Base-by-base conservation (phyloP, 257 asterid species). In the Eustoma russellianum region DNA sequence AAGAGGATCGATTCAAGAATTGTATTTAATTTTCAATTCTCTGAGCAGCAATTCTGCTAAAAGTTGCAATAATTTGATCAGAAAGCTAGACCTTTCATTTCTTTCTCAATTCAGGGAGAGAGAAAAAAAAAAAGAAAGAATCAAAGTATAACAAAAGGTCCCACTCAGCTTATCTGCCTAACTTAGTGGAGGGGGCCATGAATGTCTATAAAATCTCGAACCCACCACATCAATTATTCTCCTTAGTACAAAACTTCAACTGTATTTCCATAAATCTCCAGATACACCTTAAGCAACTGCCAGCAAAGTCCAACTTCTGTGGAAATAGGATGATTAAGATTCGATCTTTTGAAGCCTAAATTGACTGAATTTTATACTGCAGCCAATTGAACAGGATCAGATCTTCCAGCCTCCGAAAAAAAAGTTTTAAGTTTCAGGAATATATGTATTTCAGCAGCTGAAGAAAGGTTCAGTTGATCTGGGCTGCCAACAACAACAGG, bases 171-270 rank as follows among this genome's bases (percentile, higher is more conserved):
- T 79, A 75, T 71, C 86, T 65, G 83, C 80, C 78, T 44, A 78
- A 74, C 83, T 68, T 67, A 76, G 81, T 78, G 91, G 88, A 81
- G 86, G 87, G 94, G 92, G 72, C 90, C 87, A 73, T 65, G 43
- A 38, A 55, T 33, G 52, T 55, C 70, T 47, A 48, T 73, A 53
- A 66, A 68, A 73, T 59, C 70, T 54, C 18, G 59, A 73, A 74
- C 70, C 79, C 76, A 69, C 70, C 50, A 60, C 30, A 60, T 33
- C 48, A 55, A 55, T 17, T 47, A 60, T 68, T 58, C 41, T 70
- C 68, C 46, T 67, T 53, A 74, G 57, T 55, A 17, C 56, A 52
- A 73, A 50, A 34, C 65, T 71, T 50, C 53, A 57, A 52, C 13
- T 41, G 5, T 55, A 38, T 38, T 38, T 11, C 43, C 43, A 38